Base-by-base conservation (phyloP, 148 eudicot genomes). In the Polygonum maritimum region DNA sequence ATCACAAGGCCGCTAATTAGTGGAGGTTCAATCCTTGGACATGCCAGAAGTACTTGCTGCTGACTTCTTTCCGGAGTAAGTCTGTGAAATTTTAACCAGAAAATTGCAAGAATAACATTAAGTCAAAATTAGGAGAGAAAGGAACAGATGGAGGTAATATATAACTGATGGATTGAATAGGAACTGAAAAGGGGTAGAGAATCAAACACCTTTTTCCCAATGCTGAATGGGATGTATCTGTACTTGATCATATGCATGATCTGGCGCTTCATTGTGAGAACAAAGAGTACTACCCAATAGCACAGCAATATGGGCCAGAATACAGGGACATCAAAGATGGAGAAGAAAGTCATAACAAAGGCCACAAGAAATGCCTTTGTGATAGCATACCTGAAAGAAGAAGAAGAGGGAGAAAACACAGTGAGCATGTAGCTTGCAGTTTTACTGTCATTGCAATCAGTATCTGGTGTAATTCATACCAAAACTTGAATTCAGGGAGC, bases 401-500 rank as follows among this genome's bases (percentile, higher is more conserved):
- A 44, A 44, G 9, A 7, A 6, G 0, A 7, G 9, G 2, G 9
- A 7, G 8, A 44, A 44, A 6, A 44, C 6, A 7, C 7, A 10
- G 47, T 44, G 7, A 44, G 47, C 11, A 6, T 44, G 47, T 44
- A 44, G 10, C 9, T 44, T 14, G 4, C 22, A 12, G 22, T 26
- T 26, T 26, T 26, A 1, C 31, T 26, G 31, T 26, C 31, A 26
- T 26, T 26, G 31, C 31, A 26, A 26, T 0, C 31, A 26, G n/a
- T 51, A 15, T n/a, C 57, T 51, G 47, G 9, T 16, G 57, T 51
- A n/a, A 51, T 15, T 4, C 57, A 80, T 86, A 93, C 96, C 96
- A 93, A 76, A 93, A 87, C 79, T 85, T 84, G 78, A 93, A 93
- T 82, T 93, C 98, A 16, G 92, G 91, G 13, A 93, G 86, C 41